Conservation (phyloP, 2,329 filamentous ascomycete species). For the Stagonosporopsis tanaceti region DNA sequence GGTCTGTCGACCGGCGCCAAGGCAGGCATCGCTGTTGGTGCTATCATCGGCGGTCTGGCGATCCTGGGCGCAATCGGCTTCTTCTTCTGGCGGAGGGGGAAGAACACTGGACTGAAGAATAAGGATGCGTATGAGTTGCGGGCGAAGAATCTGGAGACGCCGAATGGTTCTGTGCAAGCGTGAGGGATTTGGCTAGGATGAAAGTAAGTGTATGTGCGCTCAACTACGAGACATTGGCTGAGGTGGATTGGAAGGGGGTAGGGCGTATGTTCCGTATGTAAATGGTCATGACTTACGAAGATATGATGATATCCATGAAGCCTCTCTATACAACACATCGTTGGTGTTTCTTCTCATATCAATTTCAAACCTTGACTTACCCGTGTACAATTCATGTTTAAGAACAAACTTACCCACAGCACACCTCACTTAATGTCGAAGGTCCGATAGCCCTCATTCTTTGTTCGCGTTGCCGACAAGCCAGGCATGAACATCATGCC, state of each 20-base stretch:
- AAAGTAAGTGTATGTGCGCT: no score
- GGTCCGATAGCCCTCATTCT: neutral
- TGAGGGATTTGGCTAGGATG: neutral
- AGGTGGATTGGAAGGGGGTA: neutral
- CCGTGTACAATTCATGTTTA: neutral
- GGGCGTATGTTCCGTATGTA: neutral
- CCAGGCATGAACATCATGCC: neutral
- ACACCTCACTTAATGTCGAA: neutral
- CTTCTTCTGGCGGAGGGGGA: conserved; percentile 33
- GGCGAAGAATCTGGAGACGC: conserved; percentile 27
- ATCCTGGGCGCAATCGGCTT: conserved; percentile 33
- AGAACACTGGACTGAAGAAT: conserved; percentile 26
- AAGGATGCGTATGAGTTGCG: conserved; percentile 38
- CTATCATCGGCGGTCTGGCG: conserved; percentile 35
- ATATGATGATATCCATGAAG: neutral
- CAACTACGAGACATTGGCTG: no score
- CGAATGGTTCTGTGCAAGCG: neutral
- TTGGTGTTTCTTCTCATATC: neutral
- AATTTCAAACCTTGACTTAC: no score
- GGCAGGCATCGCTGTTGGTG: conserved; percentile 53
- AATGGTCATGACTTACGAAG: neutral
- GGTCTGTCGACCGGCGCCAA: conserved; percentile 53
- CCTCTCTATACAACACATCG: neutral
- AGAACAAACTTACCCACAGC: no score
- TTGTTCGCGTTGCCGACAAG: neutral